Percentiles rank a stretch among this genome's conserved stretches.
These are phyloP conservation scores for Tylopilus sp. DNA, from an alignment of 768 basidiomycete species.

Conservation along the genomic window DNA sequence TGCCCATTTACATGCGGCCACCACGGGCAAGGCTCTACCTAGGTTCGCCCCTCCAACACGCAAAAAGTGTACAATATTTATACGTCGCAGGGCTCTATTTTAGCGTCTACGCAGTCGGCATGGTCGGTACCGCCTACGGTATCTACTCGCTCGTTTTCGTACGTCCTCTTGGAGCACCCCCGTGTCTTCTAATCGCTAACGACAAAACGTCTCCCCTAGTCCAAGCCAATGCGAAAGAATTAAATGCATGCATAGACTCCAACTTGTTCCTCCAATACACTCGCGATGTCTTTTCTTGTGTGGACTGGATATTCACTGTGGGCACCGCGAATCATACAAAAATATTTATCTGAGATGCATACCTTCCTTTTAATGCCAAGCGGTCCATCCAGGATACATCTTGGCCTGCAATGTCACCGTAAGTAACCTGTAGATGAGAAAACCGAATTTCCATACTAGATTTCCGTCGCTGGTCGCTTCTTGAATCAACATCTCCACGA, in stretches of 20 bases:
- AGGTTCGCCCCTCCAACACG: constrained; percentile 34
- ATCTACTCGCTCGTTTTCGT: constrained; percentile 47
- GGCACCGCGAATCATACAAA: background rate
- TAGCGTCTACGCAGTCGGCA: constrained; percentile 50
- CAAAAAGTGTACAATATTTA: background rate
- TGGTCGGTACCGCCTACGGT: constrained; percentile 51
- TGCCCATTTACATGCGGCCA: constrained; percentile 55
- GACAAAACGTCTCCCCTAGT: constrained; percentile 7
- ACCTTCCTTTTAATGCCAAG: constrained; percentile 55
- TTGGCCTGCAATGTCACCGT: constrained; percentile 49
- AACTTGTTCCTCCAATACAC: background rate
- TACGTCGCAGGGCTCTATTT: constrained; percentile 51
- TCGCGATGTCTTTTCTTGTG: background rate
- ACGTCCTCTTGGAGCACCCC: constrained; percentile 9
- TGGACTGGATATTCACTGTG: background rate
- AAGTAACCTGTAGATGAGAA: background rate
- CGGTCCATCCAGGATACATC: constrained; percentile 91
- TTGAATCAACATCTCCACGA: constrained; percentile 89
- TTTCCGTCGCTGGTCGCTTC: constrained; percentile 77
- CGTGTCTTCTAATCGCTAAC: background rate
- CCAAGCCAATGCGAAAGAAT: constrained; percentile 28
- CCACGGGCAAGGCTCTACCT: constrained; percentile 64
- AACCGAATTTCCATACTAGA: constrained; percentile 45
- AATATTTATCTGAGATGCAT: background rate
- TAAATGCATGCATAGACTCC: constrained; percentile 10